phyloP scores from a whole-genome alignment of 768 basidiomycete genomes.

The Phylloporus arenicola region DNA sequence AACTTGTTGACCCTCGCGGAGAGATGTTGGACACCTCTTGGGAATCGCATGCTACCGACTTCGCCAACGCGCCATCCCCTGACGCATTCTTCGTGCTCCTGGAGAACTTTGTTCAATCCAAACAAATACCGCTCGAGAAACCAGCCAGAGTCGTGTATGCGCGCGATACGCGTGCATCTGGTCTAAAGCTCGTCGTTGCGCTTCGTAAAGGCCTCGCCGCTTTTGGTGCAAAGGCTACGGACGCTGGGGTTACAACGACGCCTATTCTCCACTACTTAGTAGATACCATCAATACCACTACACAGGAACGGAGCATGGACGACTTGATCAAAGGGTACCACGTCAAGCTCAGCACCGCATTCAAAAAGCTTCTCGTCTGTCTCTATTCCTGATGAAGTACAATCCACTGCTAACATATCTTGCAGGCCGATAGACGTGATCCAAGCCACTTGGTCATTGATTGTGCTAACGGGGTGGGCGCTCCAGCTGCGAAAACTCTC shows the following conservation, averaged over 20 bases:
- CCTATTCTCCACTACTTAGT: conserved; percentile 96
- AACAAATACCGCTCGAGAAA: conserved; percentile 73
- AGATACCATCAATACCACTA: conserved; percentile 80
- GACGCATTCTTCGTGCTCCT: conserved; percentile 68
- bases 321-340: conserved; percentile 82
- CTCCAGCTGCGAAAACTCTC: conserved; percentile 61
- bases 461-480: conserved; percentile 98
- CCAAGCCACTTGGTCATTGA: conserved; percentile 71
- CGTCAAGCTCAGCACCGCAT: conserved; percentile 73
- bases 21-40: conserved; percentile 96
- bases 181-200: conserved; percentile 65
- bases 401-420: conserved; percentile 5
- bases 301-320: conserved; percentile 71
- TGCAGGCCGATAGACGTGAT: conserved; percentile 54
- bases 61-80: conserved; percentile 79
- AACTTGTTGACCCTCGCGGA: conserved; percentile 93
- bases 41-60: conserved; percentile 80
- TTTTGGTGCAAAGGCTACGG: conserved; percentile 59
- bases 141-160: conserved; percentile 86
- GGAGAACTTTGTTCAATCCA: conserved; percentile 50
- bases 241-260: conserved; percentile 86
- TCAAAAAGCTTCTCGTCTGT: conserved; percentile 82
- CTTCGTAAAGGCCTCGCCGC: conserved; percentile 80
- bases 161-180: conserved; percentile 89
- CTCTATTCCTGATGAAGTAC: not conserved